phyloP scores from a whole-genome alignment of 176 grass and related monocot genomes.

The Melocanna baccifera region DNA sequence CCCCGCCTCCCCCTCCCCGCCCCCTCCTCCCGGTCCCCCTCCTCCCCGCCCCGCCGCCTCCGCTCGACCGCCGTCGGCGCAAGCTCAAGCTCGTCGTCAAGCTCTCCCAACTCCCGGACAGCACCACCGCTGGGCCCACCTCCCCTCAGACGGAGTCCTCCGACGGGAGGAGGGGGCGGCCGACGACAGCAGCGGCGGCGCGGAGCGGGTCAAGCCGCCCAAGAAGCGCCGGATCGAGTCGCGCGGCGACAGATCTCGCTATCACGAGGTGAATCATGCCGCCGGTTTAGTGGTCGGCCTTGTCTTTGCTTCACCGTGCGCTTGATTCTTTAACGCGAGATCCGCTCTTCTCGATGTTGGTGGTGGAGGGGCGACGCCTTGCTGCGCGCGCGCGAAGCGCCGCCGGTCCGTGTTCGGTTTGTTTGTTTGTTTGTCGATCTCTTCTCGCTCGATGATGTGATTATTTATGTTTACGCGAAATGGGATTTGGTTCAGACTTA shows the following conservation, averaged over 20 bases:
- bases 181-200: constrained; percentile 43
- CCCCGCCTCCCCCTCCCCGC: too few species aligned
- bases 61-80: constrained; percentile 42
- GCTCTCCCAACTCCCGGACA: constrained; percentile 53
- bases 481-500: constrained; percentile 23
- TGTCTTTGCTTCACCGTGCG: constrained; percentile 25
- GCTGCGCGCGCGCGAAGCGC: constrained; percentile 52
- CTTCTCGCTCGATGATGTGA: constrained; percentile 5
- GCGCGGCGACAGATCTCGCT: constrained; percentile 60
- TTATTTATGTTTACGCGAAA: constrained; percentile 7
- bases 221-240: constrained; percentile 85
- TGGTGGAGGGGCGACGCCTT: constrained; percentile 43
- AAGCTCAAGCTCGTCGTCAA: constrained; percentile 90
- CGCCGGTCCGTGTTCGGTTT: constrained; percentile 57
- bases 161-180: constrained; percentile 36
- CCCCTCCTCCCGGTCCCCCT: too few species aligned
- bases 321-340: constrained; percentile 33
- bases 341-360: constrained; percentile 45
- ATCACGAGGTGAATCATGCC: constrained; percentile 24
- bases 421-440: constrained; percentile 14
- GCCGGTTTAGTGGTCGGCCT: not conserved
- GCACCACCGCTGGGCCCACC: constrained; percentile 35
- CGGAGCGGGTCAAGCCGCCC: constrained; percentile 76
- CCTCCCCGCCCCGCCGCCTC: too few species aligned
- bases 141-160: constrained; percentile 43